Evolutionary conservation across 2,329 filamentous ascomycete species (phyloP).

Genomic region (Aureobasidium pullulans): DNA sequence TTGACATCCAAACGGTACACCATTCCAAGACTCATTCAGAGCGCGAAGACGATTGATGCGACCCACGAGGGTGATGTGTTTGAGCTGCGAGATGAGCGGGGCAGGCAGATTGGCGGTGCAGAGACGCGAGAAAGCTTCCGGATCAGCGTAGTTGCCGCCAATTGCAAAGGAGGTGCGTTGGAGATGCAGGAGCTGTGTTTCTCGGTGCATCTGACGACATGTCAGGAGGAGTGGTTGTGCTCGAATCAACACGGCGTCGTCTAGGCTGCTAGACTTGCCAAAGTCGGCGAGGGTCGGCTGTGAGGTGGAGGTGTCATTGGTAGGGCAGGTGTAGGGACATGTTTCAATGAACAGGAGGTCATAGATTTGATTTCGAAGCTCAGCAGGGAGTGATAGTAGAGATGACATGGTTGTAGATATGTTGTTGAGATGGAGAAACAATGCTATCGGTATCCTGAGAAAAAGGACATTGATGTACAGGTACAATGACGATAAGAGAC

Average conservation of each 20-base stretch:
- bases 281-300: neutral
- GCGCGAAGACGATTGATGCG: constrained; percentile 26
- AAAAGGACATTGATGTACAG: constrained; percentile 11
- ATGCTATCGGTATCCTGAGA: neutral
- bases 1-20: constrained; percentile 27
- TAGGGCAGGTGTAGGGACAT: constrained; percentile 1
- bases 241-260: neutral
- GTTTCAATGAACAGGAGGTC: constrained; percentile 12
- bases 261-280: neutral
- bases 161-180: constrained; percentile 24
- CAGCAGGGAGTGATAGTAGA: constrained; percentile 15
- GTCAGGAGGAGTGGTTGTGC: neutral
- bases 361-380: constrained; percentile 17
- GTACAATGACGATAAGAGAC: constrained; percentile 1
- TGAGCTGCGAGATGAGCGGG: constrained; percentile 20
- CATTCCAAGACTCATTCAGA: constrained; percentile 29
- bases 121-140: constrained; percentile 23
- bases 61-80: constrained; percentile 27
- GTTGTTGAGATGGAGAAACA: neutral
- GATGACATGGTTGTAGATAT: constrained; percentile 3
- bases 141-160: constrained; percentile 19
- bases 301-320: neutral
- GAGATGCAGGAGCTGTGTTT: constrained; percentile 24
- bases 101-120: constrained; percentile 20
- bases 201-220: constrained; percentile 13